phyloP scores from a whole-genome alignment of 75 land plant genomes.

The Pseudotsuga menziesii region DNA sequence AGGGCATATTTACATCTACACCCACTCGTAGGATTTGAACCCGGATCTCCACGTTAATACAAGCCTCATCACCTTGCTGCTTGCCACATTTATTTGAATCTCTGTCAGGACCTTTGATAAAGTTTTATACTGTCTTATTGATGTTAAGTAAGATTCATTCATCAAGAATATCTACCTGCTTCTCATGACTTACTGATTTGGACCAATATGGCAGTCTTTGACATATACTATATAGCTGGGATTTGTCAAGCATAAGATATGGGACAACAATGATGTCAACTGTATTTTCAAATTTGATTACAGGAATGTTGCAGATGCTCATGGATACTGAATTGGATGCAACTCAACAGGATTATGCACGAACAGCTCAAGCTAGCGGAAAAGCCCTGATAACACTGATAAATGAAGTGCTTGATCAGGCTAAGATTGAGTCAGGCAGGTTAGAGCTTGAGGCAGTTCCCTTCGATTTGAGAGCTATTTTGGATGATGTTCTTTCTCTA shows the following conservation, averaged over 20 bases:
- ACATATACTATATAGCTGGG: background rate
- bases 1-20: no score
- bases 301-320: slow-evolving; percentile 94
- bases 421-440: slow-evolving; percentile 92
- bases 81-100: background rate
- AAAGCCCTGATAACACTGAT: slow-evolving; percentile 74
- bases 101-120: background rate
- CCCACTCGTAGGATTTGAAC: no score
- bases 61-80: background rate
- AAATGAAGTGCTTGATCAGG: slow-evolving; percentile 92
- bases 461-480: slow-evolving; percentile 62
- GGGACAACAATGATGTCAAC: slow-evolving; percentile 6
- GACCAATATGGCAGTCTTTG: background rate
- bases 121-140: background rate
- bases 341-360: slow-evolving; percentile 82
- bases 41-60: background rate
- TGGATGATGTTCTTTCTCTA: slow-evolving; percentile 85
- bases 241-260: background rate
- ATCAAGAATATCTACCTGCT: background rate
- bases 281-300: background rate
- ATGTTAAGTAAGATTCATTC: background rate
- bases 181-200: background rate
- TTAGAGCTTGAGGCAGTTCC: slow-evolving; percentile 83
- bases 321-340: slow-evolving; percentile 86
- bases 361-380: slow-evolving; percentile 91